Evolutionary conservation across 2,329 filamentous ascomycete species (phyloP), one percentile per base, ranked within the genome.

Genomic region (Periconia digitata): DNA sequence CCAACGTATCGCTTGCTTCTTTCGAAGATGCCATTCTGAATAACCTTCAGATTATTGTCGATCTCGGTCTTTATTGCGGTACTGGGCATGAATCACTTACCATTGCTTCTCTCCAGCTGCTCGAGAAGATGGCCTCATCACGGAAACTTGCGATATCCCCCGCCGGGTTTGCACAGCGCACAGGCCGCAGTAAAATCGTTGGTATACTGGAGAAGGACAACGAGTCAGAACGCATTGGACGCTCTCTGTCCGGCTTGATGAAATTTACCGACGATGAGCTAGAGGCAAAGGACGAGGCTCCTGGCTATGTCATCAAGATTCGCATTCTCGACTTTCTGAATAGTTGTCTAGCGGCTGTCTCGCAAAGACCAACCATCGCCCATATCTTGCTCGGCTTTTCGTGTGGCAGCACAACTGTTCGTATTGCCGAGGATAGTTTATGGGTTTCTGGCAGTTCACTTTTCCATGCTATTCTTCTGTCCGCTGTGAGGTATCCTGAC

Each of bases 1-100:
- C 86, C 0, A 90, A 89, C 59, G 82, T 87, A 6, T 85, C 90
- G 0, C 88, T 92, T 57, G 80, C 87, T n/a, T 92, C 88, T 0
- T 92, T 99, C 61, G 92, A 97, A 66, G 95, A 99, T 63, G 91
- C 90, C 7, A 78, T 99, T 17, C 79, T 96, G 34, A 90, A 86
- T 49, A 87, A 94, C 60, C 76, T 99, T 22, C 79, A 82, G 36
- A 76, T 96, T 6, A 82, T 97, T 35, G 85, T 91, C 3, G 86
- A 94, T 56, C 76, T 99, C 20, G 92, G 92, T 23, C 82, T 89
- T 24, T 96, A 94, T 68, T 92, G 91, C 59, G 89, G 90, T 13
- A 86, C 92, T 46, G 89, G 88, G 0, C 89, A 96, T 60, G 82
- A 90, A 29, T 83, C 87, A 13, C 77, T 99, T 44, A 90, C 90